Evolutionary conservation across 208 protist species (phyloP).

Genomic region (Tritrichomonas musculus): DNA sequence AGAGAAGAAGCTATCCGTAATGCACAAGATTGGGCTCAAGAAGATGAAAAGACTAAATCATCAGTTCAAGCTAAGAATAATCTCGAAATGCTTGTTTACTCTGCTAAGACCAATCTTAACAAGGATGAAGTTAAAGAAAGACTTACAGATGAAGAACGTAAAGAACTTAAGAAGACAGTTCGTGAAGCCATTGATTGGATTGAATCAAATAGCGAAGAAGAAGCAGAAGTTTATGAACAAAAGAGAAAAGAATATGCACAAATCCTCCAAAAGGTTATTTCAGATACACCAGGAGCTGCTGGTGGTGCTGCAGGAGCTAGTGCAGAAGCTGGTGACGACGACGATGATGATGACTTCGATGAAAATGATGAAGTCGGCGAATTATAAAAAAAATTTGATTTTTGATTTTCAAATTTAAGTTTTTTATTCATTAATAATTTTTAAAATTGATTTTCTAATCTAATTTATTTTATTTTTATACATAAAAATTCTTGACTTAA

Average conservation of each 20-base stretch:
- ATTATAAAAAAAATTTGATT: no score
- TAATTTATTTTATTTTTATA: no score
- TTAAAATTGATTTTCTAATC: no score
- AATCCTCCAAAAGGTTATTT: neutral
- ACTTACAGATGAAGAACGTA: neutral
- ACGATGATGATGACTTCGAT: neutral
- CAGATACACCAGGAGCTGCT: neutral
- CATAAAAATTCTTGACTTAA: no score
- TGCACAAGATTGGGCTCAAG: constrained; percentile 71
- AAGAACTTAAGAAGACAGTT: neutral
- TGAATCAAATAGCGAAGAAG: neutral
- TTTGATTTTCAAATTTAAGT: no score
- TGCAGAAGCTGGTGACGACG: neutral
- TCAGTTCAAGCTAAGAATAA: neutral
- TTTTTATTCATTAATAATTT: no score
- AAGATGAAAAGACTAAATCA: constrained; percentile 65
- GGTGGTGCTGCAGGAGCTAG: neutral
- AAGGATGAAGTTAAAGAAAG: constrained; percentile 18
- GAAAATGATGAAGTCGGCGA: neutral
- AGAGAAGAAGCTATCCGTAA: constrained; percentile 81
- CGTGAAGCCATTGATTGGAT: neutral
- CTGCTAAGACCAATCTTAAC: neutral
- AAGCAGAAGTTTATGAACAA: neutral
- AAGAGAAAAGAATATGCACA: neutral
- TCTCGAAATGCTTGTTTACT: neutral